Percentiles rank a stretch among this genome's conserved stretches.
Evolutionary conservation across 228 moss, liverwort and hornwort genomes (phyloP).

Genomic region (Sphagnum fallax): DNA sequence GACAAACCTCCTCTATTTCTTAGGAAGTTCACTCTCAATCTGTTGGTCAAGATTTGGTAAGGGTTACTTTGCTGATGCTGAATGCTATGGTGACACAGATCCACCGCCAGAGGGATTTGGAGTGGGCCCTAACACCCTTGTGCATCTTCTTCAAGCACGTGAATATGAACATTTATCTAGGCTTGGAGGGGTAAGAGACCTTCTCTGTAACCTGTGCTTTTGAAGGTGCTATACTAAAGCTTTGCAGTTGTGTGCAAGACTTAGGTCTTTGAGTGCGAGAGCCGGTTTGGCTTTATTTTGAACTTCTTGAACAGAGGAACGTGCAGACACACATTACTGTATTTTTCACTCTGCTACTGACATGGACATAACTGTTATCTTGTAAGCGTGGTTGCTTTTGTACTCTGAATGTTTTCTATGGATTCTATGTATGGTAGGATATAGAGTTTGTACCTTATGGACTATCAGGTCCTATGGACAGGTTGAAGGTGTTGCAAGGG

Average conservation of each 20-base stretch:
- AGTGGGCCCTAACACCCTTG: conserved; percentile 25
- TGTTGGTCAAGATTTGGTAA: no score
- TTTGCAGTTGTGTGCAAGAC: no score
- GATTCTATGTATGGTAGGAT: not conserved
- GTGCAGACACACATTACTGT: no score
- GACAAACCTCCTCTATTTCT: no score
- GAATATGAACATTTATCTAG: conserved; percentile 11
- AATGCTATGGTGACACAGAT: not conserved
- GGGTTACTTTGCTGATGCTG: no score
- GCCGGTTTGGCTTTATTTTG: no score
- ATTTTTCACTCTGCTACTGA: not conserved
- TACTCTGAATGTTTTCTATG: not conserved
- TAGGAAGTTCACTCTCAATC: no score
- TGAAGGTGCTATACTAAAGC: no score
- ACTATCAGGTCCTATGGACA: conserved; percentile 1
- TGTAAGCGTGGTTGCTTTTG: not conserved
- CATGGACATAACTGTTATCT: not conserved
- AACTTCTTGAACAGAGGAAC: no score
- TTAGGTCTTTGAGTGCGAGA: no score
- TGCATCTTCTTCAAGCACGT: conserved; percentile 21
- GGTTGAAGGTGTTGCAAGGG: conserved; percentile 18
- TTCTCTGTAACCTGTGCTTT: no score
- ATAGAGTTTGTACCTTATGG: not conserved
- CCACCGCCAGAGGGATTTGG: conserved; percentile 38
- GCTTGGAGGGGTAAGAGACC: conserved; percentile 22